Percentiles rank a stretch among this genome's conserved stretches.
phyloP scores from a whole-genome alignment of 1,284 basidiomycete species.

The Ganoderma resinaceum region DNA sequence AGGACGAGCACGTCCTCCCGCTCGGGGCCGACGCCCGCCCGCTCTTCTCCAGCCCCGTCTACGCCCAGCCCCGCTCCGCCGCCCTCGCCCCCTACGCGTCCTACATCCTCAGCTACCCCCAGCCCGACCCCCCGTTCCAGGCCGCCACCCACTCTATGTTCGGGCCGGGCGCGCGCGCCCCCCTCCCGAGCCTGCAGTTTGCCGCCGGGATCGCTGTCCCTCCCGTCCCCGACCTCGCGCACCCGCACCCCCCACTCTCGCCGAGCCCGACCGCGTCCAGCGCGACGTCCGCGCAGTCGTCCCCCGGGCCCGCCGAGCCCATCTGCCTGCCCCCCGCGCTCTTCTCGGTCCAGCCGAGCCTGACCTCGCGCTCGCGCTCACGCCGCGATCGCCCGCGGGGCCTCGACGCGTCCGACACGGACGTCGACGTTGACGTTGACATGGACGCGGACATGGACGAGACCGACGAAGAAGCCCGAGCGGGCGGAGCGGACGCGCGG shows the following conservation, averaged over 20 bases:
- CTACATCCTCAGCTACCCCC: slow-evolving; percentile 44
- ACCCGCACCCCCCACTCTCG: slow-evolving; percentile 30
- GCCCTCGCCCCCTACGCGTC: slow-evolving; percentile 32
- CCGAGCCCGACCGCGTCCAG: slow-evolving; percentile 22
- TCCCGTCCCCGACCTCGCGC: slow-evolving; percentile 23
- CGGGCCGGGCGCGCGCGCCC: slow-evolving; percentile 2
- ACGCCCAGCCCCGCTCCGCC: slow-evolving; percentile 24
- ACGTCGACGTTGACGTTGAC: not conserved
- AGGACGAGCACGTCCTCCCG: slow-evolving; percentile 61
- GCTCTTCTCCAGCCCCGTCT: slow-evolving; percentile 33
- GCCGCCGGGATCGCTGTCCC: slow-evolving; percentile 22
- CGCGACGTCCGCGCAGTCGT: slow-evolving; percentile 26
- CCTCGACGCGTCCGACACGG: not conserved
- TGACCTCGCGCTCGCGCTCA: not conserved
- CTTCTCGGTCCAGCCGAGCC: slow-evolving; percentile 32
- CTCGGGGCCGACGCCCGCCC: slow-evolving; percentile 41
- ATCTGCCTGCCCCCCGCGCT: slow-evolving; percentile 40
- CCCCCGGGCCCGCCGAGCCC: slow-evolving; percentile 30
- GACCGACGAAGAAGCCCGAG: not conserved
- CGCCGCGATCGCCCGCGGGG: not conserved
- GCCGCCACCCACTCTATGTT: slow-evolving; percentile 20
- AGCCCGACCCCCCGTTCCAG: slow-evolving; percentile 36
- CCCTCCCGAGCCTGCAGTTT: slow-evolving; percentile 22
- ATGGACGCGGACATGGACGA: too few relatives aligned
- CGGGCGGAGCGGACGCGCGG: not conserved